Conservation (phyloP, 2,329 filamentous ascomycete species). For the Fusarium sp. region DNA sequence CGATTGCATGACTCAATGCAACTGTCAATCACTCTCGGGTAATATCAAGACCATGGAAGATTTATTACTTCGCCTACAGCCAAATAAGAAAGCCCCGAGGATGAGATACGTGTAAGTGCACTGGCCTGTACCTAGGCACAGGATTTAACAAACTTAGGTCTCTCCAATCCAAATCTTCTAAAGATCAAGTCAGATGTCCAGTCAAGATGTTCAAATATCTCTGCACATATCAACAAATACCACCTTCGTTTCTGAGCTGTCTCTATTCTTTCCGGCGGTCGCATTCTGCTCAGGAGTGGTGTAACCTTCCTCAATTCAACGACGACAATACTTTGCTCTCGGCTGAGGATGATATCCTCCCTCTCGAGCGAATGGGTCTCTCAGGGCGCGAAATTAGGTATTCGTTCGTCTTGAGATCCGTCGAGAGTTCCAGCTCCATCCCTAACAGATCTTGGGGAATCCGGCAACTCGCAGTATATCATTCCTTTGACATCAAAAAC, state of each 20-base stretch:
- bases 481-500: slow-evolving; percentile 25
- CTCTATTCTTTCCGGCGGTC: slow-evolving; percentile 20
- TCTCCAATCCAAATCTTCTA: slow-evolving; percentile 22
- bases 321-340: slow-evolving; percentile 27
- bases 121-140: accelerated
- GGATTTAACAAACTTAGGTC: not conserved
- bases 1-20: not conserved
- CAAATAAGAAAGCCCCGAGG: not conserved
- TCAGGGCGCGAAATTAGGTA: slow-evolving; percentile 31
- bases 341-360: not conserved
- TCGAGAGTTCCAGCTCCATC: slow-evolving; percentile 11
- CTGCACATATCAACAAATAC: slow-evolving; percentile 26
- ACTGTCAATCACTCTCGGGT: not conserved
- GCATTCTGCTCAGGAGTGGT: slow-evolving; percentile 1
- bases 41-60: not conserved
- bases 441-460: not conserved
- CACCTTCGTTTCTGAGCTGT: slow-evolving; percentile 3
- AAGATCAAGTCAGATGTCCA: not conserved
- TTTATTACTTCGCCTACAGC: not conserved
- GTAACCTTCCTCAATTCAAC: slow-evolving; percentile 22
- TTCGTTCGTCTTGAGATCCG: slow-evolving; percentile 29
- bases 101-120: slow-evolving; percentile 23
- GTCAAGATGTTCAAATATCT: slow-evolving; percentile 25
- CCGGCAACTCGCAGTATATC: slow-evolving; percentile 31
- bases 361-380: slow-evolving; percentile 1